Percentiles rank a stretch among this genome's conserved stretches.
These are phyloP conservation scores for Dothideomycetes sp. DNA, from an alignment of 2,329 filamentous ascomycete genomes.

Conservation along the genomic window DNA sequence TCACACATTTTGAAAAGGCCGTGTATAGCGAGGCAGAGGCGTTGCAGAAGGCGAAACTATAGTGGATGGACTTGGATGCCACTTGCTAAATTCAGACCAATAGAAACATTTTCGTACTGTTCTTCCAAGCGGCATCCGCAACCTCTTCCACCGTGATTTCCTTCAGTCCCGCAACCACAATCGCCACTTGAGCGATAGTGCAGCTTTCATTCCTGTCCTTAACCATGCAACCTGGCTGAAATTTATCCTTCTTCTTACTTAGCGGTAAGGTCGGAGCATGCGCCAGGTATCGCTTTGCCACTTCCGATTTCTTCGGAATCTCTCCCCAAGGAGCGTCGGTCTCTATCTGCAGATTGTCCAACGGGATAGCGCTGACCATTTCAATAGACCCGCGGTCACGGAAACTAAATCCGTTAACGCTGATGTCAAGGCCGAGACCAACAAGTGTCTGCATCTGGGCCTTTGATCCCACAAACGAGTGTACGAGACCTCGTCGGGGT, in stretches of 20 bases:
- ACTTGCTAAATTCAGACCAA: too few species aligned
- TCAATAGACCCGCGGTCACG: constrained; percentile 26
- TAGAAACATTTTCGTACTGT: constrained; percentile 25
- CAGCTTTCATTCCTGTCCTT: constrained; percentile 44
- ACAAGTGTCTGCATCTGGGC: constrained; percentile 30
- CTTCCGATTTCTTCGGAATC: constrained; percentile 24
- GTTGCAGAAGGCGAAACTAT: too few species aligned
- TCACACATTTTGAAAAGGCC: constrained; percentile 27
- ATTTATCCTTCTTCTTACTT: constrained; percentile 41
- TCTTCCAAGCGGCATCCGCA: constrained; percentile 26
- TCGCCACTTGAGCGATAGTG: constrained; percentile 34
- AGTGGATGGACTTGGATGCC: too few species aligned
- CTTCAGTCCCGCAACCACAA: constrained; percentile 38
- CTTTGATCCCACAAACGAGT: constrained; percentile 28
- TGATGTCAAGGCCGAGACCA: constrained; percentile 30
- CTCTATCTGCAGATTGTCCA: constrained; percentile 34
- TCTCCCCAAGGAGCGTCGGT: constrained; percentile 41
- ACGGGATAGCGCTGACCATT: constrained; percentile 31
- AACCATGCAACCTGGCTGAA: constrained; percentile 30
- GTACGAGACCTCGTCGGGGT: constrained; percentile 27
- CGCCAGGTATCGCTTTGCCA: constrained; percentile 31
- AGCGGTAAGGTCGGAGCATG: constrained; percentile 27
- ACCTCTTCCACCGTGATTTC: constrained; percentile 33
- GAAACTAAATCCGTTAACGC: constrained; percentile 42
- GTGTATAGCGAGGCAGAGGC: constrained; percentile 25